Percentiles rank a stretch among this genome's conserved stretches.
phyloP scores from a whole-genome alignment of 108 stramenopile genomes.

The Parietichytrium sp. region DNA sequence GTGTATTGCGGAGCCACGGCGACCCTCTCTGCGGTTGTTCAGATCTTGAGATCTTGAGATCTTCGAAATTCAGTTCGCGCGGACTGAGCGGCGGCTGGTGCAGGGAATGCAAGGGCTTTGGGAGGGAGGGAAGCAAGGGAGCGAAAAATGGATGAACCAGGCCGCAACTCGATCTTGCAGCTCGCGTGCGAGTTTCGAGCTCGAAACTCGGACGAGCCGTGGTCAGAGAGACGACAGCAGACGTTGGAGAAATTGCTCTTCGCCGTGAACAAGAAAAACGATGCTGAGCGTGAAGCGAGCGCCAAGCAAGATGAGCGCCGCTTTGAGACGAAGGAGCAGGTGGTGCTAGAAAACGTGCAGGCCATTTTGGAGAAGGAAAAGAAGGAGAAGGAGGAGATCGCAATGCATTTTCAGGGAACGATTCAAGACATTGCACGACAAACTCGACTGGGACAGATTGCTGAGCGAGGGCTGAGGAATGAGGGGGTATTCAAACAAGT shows the following conservation, averaged over 20 bases:
- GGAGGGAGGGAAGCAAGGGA: too few relatives aligned
- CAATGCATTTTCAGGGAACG: slow-evolving; percentile 16
- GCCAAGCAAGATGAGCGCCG: not conserved
- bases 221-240: not conserved
- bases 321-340: not conserved
- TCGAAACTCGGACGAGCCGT: too few relatives aligned
- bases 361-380: not conserved
- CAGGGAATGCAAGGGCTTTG: too few relatives aligned
- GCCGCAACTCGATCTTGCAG: too few relatives aligned
- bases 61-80: too few relatives aligned
- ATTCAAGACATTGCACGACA: not conserved
- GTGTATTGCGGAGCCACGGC: too few relatives aligned
- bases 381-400: not conserved
- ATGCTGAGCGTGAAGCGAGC: not conserved
- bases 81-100: too few relatives aligned
- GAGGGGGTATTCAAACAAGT: not conserved
- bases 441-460: too few relatives aligned
- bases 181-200: too few relatives aligned
- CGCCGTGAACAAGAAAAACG: not conserved
- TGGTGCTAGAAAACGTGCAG: not conserved
- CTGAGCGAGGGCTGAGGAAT: not conserved
- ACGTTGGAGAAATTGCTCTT: not conserved
- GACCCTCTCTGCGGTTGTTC: too few relatives aligned
- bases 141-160: too few relatives aligned
- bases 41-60: too few relatives aligned